These are phyloP conservation scores for Mediolabrus comicus DNA, from an alignment of 108 stramenopile genomes.

Conservation along the genomic window DNA sequence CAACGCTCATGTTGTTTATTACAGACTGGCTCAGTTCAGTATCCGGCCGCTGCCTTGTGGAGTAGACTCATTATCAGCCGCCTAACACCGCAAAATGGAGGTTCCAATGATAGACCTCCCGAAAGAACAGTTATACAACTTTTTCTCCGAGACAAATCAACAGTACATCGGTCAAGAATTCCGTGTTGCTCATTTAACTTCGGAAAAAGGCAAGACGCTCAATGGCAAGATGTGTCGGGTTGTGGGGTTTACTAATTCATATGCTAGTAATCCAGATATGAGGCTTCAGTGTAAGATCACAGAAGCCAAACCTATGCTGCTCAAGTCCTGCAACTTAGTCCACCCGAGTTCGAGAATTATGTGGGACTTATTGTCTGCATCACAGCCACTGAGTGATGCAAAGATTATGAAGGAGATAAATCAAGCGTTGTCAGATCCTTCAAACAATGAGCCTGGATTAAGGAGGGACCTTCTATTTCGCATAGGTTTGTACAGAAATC, in stretches of 20 bases:
- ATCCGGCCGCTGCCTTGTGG: too few species aligned
- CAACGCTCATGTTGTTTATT: too few species aligned
- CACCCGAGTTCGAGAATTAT: slow-evolving; percentile 4
- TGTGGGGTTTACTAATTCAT: background rate
- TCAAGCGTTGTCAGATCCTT: background rate
- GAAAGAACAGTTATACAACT: background rate
- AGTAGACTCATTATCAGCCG: too few species aligned
- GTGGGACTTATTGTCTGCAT: slow-evolving; percentile 6
- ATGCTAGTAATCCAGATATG: slow-evolving; percentile 4
- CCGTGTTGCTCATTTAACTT: slow-evolving; percentile 10
- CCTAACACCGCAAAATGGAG: too few species aligned
- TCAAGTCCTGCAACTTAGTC: slow-evolving; percentile 11
- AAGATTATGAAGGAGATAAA: slow-evolving; percentile 8
- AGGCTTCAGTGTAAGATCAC: slow-evolving; percentile 5
- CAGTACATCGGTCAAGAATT: background rate
- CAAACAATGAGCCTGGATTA: background rate
- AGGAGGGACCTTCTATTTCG: slow-evolving; percentile 5
- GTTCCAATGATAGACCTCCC: background rate
- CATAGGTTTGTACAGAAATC: background rate
- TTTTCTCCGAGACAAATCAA: background rate
- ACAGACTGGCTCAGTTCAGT: background rate
- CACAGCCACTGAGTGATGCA: slow-evolving; percentile 4
- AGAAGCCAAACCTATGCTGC: background rate
- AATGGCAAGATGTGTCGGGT: slow-evolving; percentile 23
- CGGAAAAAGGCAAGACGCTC: slow-evolving; percentile 12